Base-by-base conservation (phyloP, 495 filamentous ascomycete genomes). In the Aspergillus hancockii region DNA sequence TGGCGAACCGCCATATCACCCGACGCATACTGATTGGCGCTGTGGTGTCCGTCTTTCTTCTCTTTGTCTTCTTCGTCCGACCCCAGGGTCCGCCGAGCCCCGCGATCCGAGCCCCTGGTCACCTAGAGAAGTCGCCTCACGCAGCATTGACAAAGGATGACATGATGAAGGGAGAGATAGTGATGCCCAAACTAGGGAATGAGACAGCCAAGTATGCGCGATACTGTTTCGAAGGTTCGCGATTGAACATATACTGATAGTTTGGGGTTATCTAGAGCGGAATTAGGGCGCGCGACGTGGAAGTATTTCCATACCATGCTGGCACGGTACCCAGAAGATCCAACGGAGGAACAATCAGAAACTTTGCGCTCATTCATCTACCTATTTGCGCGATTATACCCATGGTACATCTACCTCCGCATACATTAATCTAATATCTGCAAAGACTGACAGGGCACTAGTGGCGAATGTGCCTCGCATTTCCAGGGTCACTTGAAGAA, bases 271-370 rank as follows among this genome's bases (percentile, higher is more conserved):
- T 57, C 18, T 64, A 93, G 90, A 76, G 93, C 90, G 51, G 91
- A 96, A 75, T 81, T 96, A 18, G 93, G 93, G 58, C 88, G 90
- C 63, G 87, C 92, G 25, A 86, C 90, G 21, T 96, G 91, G 93
- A 92, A 93, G 67, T 85, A 96, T 63, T 85, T 98, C 67, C 94
- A 98, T 74, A 98, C 95, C 1, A 94, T 91, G 71, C 91, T 98
- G 83, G 89, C 91, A 36, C 87, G 92, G 55, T 98, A 93, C 75
- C 95, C 94, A 41, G 90, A 93, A 63, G 82, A 88, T 55, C 93
- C 94, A 0, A 89, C 88, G 0, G 70, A 81, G 53, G 91, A 96
- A 62, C 92, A 98, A 67, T 88, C 89, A 57, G 81, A 88, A 41
- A 91, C 95, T 3, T 79, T 98, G 40, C 84, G 87, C 61, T 88